A percentile compares a stretch with the other conserved stretches of the same genome.
These are phyloP conservation scores for Cladosporium cucumerinum DNA, from an alignment of 2,329 filamentous ascomycete species.

Conservation along the genomic window DNA sequence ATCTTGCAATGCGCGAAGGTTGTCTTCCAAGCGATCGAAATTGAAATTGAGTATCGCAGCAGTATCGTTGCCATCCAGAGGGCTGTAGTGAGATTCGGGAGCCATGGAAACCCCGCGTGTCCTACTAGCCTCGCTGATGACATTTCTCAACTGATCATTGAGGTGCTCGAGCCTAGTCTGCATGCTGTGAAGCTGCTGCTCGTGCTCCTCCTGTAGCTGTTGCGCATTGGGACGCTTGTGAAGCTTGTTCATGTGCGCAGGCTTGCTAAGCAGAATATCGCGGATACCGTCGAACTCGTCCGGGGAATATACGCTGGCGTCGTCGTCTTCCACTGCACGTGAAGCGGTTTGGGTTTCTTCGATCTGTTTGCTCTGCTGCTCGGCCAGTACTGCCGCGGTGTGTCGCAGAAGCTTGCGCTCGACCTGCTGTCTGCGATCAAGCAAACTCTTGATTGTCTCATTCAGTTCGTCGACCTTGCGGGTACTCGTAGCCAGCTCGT, in stretches of 20 bases:
- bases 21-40: slow-evolving; percentile 28
- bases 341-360: slow-evolving; percentile 18
- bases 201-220: slow-evolving; percentile 27
- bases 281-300: slow-evolving; percentile 55
- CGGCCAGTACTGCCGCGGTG: slow-evolving; percentile 86
- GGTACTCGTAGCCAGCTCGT: slow-evolving; percentile 70
- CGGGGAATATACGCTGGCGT: slow-evolving; percentile 25
- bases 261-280: slow-evolving; percentile 30
- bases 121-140: slow-evolving; percentile 31
- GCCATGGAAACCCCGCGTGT: slow-evolving; percentile 25
- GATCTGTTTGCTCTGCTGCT: slow-evolving; percentile 65
- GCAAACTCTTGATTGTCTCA: slow-evolving; percentile 72
- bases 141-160: slow-evolving; percentile 30
- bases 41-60: slow-evolving; percentile 22
- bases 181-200: slow-evolving; percentile 31
- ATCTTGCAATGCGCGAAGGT: slow-evolving; percentile 27
- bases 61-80: slow-evolving; percentile 19
- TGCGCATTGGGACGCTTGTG: slow-evolving; percentile 22
- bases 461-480: slow-evolving; percentile 83
- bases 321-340: slow-evolving; percentile 22
- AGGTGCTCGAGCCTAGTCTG: slow-evolving; percentile 33
- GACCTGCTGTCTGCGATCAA: slow-evolving; percentile 71
- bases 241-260: slow-evolving; percentile 19
- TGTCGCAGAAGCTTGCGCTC: slow-evolving; percentile 79
- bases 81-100: slow-evolving; percentile 22